Conservation (phyloP, 257 asterid genomes). For the Solanum phureja region DNA sequence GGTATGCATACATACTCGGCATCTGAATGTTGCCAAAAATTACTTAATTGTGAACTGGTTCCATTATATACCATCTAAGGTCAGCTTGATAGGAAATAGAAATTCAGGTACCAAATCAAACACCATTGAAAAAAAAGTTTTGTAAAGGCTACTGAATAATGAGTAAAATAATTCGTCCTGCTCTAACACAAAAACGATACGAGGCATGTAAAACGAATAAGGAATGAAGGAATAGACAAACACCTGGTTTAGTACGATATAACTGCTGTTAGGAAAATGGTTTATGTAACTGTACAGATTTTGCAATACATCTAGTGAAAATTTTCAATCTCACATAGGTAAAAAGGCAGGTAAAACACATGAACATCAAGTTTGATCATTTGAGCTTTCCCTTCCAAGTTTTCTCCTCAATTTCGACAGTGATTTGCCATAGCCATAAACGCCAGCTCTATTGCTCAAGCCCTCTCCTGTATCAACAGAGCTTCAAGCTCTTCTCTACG, state of each 20-base stretch:
- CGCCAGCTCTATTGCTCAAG: constrained; percentile 18
- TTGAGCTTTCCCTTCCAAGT: background rate
- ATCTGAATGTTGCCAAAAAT: background rate
- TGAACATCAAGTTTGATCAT: background rate
- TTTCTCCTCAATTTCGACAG: background rate
- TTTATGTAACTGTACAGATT: background rate
- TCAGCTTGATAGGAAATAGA: background rate
- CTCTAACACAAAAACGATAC: background rate
- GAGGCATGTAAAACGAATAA: background rate
- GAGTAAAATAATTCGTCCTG: background rate
- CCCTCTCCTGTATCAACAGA: constrained; percentile 31
- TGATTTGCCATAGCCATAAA: background rate
- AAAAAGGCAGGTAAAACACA: background rate
- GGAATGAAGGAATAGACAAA: background rate
- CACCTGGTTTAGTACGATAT: background rate
- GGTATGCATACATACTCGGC: background rate
- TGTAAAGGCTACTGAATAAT: background rate
- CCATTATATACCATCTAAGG: background rate
- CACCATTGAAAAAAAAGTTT: background rate
- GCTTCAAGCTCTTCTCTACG: constrained; percentile 86
- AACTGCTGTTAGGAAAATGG: background rate
- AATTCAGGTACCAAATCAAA: background rate
- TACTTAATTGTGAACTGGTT: background rate
- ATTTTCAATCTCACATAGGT: background rate
- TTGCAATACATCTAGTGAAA: background rate